Base-by-base conservation (phyloP, 2,329 filamentous ascomycete genomes). In the Helotiales sp. region DNA sequence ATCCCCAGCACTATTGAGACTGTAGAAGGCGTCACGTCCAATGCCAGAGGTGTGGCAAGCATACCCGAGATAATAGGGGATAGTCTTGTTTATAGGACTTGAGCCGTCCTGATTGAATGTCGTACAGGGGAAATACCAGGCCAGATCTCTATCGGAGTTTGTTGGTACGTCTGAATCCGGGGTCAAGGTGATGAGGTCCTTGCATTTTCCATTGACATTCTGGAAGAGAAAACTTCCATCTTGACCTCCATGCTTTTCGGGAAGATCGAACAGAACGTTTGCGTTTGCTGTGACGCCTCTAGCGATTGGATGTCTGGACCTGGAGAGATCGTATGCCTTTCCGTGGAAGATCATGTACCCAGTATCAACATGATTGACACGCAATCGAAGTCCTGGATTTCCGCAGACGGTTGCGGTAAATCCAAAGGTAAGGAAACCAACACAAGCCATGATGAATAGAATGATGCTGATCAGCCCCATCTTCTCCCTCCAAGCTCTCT, bases 301-400 rank as follows among this genome's bases (percentile, higher is more conserved):
- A 0, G 93, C 96, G 2, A 87, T 85, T 6, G 93, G 93, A 78
- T 99, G 96, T 28, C 86, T 84, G 0, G 93, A 97, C 37, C 80
- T 79, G 4, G 89, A 87, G 65, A 99, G 82, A 77, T 97, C 91
- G 77, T 97, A 97, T 2, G 96, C 96, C 67, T 89, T 86, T 63
- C 96, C 96, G 75, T 99, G 95, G 78, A 97, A 96, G 72, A 99
- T 98, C 92, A 99, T 94, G 82, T 93, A 97, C 13, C 93, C 93
- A 6, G 76, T 78, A 61, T 86, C 86, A 64, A 99, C 93, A 69
- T 96, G 84, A 79, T 98, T 98, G 77, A 93, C 86, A 70, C 89
- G 90, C 63, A 98, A 82, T 67, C 95, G 89, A 50, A 75, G 81
- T 28, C 89, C 87, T 8, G 93, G 90, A 1, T 82, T 80, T 17